These are phyloP conservation scores for Aspergillus nidulans DNA, from an alignment of 495 filamentous ascomycete species.

Conservation along the genomic window DNA sequence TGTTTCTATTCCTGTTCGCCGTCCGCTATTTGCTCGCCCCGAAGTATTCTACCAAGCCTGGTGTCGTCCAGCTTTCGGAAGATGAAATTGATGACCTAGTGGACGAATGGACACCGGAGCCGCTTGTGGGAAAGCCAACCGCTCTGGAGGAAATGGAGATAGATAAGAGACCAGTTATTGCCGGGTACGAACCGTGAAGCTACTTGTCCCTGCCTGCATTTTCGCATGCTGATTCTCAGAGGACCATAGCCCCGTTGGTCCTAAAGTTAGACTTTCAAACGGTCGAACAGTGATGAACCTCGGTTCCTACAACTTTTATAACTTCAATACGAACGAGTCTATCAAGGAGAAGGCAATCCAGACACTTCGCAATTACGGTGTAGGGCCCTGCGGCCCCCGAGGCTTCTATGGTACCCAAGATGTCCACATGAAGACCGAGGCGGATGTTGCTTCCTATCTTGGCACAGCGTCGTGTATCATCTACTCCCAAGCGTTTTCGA, in stretches of 20 bases:
- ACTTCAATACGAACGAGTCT: slow-evolving; percentile 84
- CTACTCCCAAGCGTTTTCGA: slow-evolving; percentile 92
- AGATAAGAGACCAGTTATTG: slow-evolving; percentile 80
- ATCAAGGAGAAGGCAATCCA: slow-evolving; percentile 93
- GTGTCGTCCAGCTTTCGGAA: slow-evolving; percentile 82
- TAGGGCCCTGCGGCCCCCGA: slow-evolving; percentile 92
- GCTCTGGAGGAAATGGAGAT: slow-evolving; percentile 72
- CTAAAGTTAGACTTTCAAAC: slow-evolving; percentile 81
- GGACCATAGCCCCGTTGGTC: slow-evolving; percentile 69
- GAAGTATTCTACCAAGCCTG: slow-evolving; percentile 83
- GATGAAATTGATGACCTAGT: slow-evolving; percentile 97
- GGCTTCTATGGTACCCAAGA: slow-evolving; percentile 99
- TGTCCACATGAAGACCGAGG: slow-evolving; percentile 95
- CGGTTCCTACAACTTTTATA: slow-evolving; percentile 93
- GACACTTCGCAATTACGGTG: slow-evolving; percentile 89
- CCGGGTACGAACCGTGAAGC: slow-evolving; percentile 57
- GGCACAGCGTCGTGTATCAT: slow-evolving; percentile 85
- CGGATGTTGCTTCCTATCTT: slow-evolving; percentile 84
- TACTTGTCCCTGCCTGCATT: neutral
- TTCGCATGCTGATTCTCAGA: neutral
- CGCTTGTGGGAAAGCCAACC: slow-evolving; percentile 70
- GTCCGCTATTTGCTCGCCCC: slow-evolving; percentile 89
- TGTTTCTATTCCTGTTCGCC: slow-evolving; percentile 93
- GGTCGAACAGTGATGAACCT: slow-evolving; percentile 89
- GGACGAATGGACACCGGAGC: slow-evolving; percentile 95